A percentile compares a stretch with the other conserved stretches of the same genome.
phyloP scores from a whole-genome alignment of 2,329 filamentous ascomycete genomes.

The Pyricularia sp. region DNA sequence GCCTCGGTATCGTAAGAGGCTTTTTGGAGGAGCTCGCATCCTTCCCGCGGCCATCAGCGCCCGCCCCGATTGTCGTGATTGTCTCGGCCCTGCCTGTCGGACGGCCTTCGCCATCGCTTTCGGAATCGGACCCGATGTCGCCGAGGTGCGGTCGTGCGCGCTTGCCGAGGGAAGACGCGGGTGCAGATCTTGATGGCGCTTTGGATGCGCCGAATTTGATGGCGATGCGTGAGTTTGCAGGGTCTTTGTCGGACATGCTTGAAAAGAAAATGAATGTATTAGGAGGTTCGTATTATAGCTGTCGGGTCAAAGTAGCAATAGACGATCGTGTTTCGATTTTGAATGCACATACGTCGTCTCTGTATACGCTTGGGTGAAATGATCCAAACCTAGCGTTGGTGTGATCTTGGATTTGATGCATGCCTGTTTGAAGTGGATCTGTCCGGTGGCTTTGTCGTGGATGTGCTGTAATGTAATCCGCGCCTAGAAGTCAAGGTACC shows the following conservation, averaged over 20 bases:
- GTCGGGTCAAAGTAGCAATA: not conserved
- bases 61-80: conserved; percentile 18
- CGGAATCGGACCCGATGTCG: conserved; percentile 27
- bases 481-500: too few species aligned
- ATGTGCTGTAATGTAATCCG: not conserved
- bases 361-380: not conserved
- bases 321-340: not conserved
- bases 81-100: conserved; percentile 13
- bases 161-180: conserved; percentile 34
- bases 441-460: not conserved
- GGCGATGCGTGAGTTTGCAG: conserved; percentile 27
- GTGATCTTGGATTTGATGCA: not conserved
- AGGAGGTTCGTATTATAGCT: not conserved
- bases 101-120: conserved; percentile 13
- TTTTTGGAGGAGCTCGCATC: not conserved
- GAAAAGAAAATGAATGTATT: too few species aligned
- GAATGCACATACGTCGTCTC: not conserved
- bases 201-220: conserved; percentile 30
- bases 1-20: conserved; percentile 14
- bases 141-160: conserved; percentile 28
- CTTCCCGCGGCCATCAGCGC: not conserved
- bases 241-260: conserved; percentile 24
- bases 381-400: not conserved
- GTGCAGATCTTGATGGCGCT: conserved; percentile 19
- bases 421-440: not conserved